Evolutionary conservation across 2,329 filamentous ascomycete genomes (phyloP).

Genomic region (Ceratocystis papillata): DNA sequence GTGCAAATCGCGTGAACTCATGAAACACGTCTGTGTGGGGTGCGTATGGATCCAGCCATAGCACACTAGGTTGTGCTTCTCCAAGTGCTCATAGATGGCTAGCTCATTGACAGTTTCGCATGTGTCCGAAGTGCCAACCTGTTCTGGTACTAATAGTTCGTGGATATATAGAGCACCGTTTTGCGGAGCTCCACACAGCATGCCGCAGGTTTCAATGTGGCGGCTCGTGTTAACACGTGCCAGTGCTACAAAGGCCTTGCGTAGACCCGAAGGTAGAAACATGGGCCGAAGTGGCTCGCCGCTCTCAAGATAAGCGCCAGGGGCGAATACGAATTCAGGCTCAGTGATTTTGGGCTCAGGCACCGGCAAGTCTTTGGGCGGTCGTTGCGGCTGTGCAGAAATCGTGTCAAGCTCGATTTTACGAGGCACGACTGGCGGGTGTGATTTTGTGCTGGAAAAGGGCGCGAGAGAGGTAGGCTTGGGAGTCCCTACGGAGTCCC

Average conservation of each 20-base stretch:
- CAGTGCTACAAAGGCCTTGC: constrained; percentile 60
- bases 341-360: constrained; percentile 32
- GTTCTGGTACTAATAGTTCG: constrained; percentile 79
- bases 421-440: constrained; percentile 5
- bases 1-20: constrained; percentile 88
- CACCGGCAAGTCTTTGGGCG: constrained; percentile 17
- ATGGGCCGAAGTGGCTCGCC: constrained; percentile 76
- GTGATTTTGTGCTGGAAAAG: not conserved
- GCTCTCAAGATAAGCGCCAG: constrained; percentile 80
- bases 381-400: constrained; percentile 12
- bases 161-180: constrained; percentile 91
- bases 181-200: constrained; percentile 80
- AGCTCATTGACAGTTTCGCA: constrained; percentile 88
- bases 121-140: constrained; percentile 80
- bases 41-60: constrained; percentile 98
- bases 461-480: not conserved
- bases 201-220: constrained; percentile 90
- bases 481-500: not conserved
- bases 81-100: constrained; percentile 79
- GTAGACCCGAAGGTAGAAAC: constrained; percentile 70
- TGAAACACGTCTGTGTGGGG: constrained; percentile 92
- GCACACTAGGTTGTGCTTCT: constrained; percentile 69
- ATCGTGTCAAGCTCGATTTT: constrained; percentile 19
- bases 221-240: constrained; percentile 64
- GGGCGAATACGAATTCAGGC: constrained; percentile 63